phyloP scores from a whole-genome alignment of 805 yeast species.

The Myxozyma monticola region DNA sequence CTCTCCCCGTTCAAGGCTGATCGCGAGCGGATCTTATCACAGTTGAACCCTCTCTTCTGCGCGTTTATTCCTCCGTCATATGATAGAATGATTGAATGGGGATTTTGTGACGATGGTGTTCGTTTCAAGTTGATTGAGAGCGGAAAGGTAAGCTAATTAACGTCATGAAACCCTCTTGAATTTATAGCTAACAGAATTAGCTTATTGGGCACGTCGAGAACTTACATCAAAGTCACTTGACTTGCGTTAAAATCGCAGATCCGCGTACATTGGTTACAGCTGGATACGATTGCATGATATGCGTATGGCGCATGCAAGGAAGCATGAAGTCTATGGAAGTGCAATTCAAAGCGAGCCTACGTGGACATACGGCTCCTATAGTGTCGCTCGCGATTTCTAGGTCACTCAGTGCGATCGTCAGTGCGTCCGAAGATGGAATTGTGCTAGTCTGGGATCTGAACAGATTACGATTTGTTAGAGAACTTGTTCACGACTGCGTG shows the following conservation, averaged over 20 bases:
- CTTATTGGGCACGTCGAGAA: constrained; percentile 29
- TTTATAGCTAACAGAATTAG: not conserved
- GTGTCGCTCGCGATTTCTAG: constrained; percentile 50
- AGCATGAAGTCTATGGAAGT: constrained; percentile 20
- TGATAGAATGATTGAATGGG: constrained; percentile 32
- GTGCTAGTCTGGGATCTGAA: constrained; percentile 67
- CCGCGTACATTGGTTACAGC: constrained; percentile 30
- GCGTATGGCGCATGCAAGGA: constrained; percentile 42
- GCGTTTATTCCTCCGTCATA: constrained; percentile 25
- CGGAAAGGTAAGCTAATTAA: constrained; percentile 20
- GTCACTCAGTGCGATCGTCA: constrained; percentile 55
- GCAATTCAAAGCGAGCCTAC: constrained; percentile 40
- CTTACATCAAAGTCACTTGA: constrained; percentile 26
- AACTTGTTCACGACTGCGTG: constrained; percentile 22
- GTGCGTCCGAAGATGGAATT: constrained; percentile 56
- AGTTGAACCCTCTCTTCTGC: constrained; percentile 23
- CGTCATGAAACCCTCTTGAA: not conserved
- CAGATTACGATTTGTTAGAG: constrained; percentile 51
- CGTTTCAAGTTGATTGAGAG: constrained; percentile 30
- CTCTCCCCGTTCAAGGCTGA: constrained; percentile 20
- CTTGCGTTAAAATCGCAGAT: constrained; percentile 26
- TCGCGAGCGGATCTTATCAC: constrained; percentile 18
- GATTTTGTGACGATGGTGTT: constrained; percentile 31
- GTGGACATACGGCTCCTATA: constrained; percentile 60
- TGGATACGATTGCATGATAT: constrained; percentile 34